A percentile compares a stretch with the other conserved stretches of the same genome.
phyloP scores from a whole-genome alignment of 176 grass and related monocot species.

The Neostapfia colusana region DNA sequence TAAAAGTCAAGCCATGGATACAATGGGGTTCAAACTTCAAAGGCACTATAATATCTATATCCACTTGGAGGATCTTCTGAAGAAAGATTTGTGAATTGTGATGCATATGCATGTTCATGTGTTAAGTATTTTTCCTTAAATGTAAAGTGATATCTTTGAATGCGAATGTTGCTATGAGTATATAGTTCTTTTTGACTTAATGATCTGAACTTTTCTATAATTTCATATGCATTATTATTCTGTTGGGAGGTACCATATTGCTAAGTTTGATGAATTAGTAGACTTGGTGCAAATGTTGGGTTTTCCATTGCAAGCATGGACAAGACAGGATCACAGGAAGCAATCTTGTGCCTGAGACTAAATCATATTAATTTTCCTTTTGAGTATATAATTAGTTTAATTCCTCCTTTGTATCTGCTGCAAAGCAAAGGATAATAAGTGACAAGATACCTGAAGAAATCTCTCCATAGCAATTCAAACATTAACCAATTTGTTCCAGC shows the following conservation, averaged over 20 bases:
- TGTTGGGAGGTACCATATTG: not conserved
- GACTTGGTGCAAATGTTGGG: not conserved
- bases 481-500: conserved; percentile 92
- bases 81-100: not conserved
- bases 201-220: not conserved
- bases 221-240: not conserved
- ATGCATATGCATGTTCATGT: not conserved
- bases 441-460: conserved; percentile 87
- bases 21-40: not conserved
- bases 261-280: not conserved
- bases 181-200: not conserved
- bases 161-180: not conserved
- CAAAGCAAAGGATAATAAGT: not conserved
- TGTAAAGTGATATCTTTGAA: not conserved
- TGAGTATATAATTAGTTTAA: not conserved
- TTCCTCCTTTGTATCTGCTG: not conserved
- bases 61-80: too few species aligned
- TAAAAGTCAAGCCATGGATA: not conserved
- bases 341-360: not conserved
- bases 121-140: not conserved
- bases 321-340: not conserved
- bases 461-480: conserved; percentile 95
- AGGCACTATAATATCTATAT: conserved; percentile 6
- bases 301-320: not conserved
- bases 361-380: not conserved